Conservation (phyloP, 805 yeast genomes). For the Candida xyloterini region DNA sequence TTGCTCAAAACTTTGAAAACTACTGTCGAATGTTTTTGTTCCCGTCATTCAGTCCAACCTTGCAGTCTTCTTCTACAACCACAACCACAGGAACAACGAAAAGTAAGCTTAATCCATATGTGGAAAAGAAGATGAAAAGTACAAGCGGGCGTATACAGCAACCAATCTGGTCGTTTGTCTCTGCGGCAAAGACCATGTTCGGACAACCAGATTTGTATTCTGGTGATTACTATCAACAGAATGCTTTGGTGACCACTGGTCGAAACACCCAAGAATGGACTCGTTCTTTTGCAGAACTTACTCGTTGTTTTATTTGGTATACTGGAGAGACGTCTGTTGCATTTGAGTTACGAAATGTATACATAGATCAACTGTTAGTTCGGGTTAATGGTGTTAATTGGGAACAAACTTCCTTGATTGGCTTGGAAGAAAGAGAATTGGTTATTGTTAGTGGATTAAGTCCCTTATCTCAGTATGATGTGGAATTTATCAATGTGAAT, state of each 20-base stretch:
- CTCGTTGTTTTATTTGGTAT: constrained; percentile 43
- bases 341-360: constrained; percentile 46
- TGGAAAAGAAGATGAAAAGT: constrained; percentile 27
- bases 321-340: constrained; percentile 52
- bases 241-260: constrained; percentile 38
- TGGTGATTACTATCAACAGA: constrained; percentile 36
- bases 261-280: constrained; percentile 29
- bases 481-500: constrained; percentile 42
- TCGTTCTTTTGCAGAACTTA: constrained; percentile 23
- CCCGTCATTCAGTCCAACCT: constrained; percentile 19
- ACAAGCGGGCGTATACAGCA: constrained; percentile 33
- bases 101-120: constrained; percentile 19
- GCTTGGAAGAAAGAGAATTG: constrained; percentile 43
- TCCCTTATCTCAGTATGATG: constrained; percentile 61
- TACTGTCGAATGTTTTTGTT: constrained; percentile 33
- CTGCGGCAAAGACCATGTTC: constrained; percentile 50
- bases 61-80: constrained; percentile 3
- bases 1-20: constrained; percentile 39
- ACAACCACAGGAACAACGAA: constrained; percentile 11
- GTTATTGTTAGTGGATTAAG: constrained; percentile 64
- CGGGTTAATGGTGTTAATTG: constrained; percentile 66
- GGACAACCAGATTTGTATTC: constrained; percentile 43
- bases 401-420: constrained; percentile 60
- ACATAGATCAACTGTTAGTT: constrained; percentile 40
- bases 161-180: constrained; percentile 53